These are phyloP conservation scores for Funneliformis caledonium DNA, from an alignment of 371 early-diverging fungal genomes.

Conservation along the genomic window DNA sequence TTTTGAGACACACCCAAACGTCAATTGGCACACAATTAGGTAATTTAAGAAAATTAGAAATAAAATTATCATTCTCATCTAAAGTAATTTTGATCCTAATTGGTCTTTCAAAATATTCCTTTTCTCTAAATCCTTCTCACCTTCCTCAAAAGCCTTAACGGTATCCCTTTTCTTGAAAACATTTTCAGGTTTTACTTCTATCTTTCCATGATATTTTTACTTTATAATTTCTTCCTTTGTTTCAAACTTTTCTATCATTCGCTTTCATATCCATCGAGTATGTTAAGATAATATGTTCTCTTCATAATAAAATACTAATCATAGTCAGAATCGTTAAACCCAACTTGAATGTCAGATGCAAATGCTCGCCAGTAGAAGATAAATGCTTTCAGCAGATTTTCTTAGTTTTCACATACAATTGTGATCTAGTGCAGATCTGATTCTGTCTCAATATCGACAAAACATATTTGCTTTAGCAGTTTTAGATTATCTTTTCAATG, in stretches of 20 bases:
- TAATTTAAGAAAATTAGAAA: neutral
- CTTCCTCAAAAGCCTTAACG: neutral
- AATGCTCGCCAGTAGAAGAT: neutral
- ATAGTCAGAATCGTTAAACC: conserved; percentile 24
- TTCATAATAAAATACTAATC: conserved; percentile 13
- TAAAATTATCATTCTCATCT: neutral
- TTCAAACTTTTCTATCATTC: neutral
- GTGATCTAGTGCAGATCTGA: conserved; percentile 15
- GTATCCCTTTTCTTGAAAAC: neutral
- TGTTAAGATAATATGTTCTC: neutral
- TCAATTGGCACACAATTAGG: conserved; percentile 23
- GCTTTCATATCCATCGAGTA: conserved; percentile 22
- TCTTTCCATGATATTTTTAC: too few relatives aligned
- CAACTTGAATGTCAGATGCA: neutral
- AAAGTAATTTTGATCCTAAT: conserved; percentile 5
- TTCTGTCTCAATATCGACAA: conserved; percentile 26
- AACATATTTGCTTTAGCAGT: conserved; percentile 23
- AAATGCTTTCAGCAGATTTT: conserved; percentile 28
- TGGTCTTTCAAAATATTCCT: neutral
- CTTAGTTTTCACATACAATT: conserved; percentile 16
- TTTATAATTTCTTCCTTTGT: too few relatives aligned
- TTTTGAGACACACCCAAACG: conserved; percentile 4
- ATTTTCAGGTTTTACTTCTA: neutral
- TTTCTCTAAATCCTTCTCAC: neutral
- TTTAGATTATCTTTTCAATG: conserved; percentile 22